Conservation (phyloP, 164 flowering plant genomes). For the Macadamia tetraphylla region DNA sequence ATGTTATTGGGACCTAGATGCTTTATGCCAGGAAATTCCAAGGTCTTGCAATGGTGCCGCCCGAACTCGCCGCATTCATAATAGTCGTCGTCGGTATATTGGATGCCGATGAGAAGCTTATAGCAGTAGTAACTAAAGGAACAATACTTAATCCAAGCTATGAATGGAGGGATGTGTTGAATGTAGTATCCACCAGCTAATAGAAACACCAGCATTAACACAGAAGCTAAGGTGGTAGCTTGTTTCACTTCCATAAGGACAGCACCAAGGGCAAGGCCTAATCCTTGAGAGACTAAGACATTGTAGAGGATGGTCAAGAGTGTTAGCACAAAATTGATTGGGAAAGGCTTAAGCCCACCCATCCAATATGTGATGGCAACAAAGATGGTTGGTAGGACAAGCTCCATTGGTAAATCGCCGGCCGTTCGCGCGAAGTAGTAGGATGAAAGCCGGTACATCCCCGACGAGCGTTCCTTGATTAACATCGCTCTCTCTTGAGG, state of each 20-base stretch:
- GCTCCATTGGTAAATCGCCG: slow-evolving; percentile 92
- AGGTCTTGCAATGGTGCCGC: slow-evolving; percentile 36
- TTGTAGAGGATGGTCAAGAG: slow-evolving; percentile 61
- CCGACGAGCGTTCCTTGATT: slow-evolving; percentile 67
- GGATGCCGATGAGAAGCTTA: slow-evolving; percentile 77
- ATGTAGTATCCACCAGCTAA: slow-evolving; percentile 92
- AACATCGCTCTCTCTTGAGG: slow-evolving; percentile 85
- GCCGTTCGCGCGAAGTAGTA: slow-evolving; percentile 68
- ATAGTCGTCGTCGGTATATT: slow-evolving; percentile 45
- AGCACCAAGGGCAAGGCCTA: slow-evolving; percentile 88
- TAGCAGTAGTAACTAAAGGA: slow-evolving; percentile 83
- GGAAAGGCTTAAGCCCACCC: slow-evolving; percentile 79
- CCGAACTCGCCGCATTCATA: slow-evolving; percentile 53
- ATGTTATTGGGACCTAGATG: slow-evolving; percentile 33
- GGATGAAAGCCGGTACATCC: slow-evolving; percentile 89
- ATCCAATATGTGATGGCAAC: slow-evolving; percentile 69
- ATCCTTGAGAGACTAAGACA: slow-evolving; percentile 81
- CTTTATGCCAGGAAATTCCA: slow-evolving; percentile 60
- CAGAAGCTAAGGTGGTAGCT: slow-evolving; percentile 73
- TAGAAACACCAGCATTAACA: slow-evolving; percentile 73
- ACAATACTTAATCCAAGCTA: slow-evolving; percentile 77
- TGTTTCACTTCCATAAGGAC: slow-evolving; percentile 81
- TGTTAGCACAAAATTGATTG: slow-evolving; percentile 41
- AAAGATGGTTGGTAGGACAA: slow-evolving; percentile 74
- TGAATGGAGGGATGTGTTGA: slow-evolving; percentile 65